Conservation (phyloP, 495 filamentous ascomycete species). For the Penicillium canescens region DNA sequence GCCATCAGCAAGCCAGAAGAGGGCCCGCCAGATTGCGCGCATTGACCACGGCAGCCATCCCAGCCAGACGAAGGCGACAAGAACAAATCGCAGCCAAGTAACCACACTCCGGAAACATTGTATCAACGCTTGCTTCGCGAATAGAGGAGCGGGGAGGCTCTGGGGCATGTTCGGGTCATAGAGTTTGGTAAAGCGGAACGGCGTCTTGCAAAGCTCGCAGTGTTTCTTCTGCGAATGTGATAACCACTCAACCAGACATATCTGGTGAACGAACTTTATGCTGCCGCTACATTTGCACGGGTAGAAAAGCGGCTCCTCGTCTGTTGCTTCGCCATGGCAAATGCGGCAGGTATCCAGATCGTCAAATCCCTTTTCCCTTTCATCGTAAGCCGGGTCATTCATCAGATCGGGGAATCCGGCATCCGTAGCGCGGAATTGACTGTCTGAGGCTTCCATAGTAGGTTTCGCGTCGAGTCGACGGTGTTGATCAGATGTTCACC, state of each 20-base stretch:
- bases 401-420: slow-evolving; percentile 57
- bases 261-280: slow-evolving; percentile 97
- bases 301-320: slow-evolving; percentile 90
- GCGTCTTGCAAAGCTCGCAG: slow-evolving; percentile 98
- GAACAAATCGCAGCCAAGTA: slow-evolving; percentile 71
- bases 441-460: slow-evolving; percentile 29
- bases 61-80: slow-evolving; percentile 88
- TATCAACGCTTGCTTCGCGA: slow-evolving; percentile 69
- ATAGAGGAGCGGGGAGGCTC: slow-evolving; percentile 74
- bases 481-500: slow-evolving; percentile 27
- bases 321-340: slow-evolving; percentile 83
- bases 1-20: slow-evolving; percentile 96
- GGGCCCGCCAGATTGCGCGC: slow-evolving; percentile 82
- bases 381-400: slow-evolving; percentile 62
- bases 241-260: slow-evolving; percentile 97
- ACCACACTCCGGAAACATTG: slow-evolving; percentile 70
- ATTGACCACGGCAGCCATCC: slow-evolving; percentile 87
- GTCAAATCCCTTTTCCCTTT: slow-evolving; percentile 42
- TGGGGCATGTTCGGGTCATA: slow-evolving; percentile 93
- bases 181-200: slow-evolving; percentile 96
- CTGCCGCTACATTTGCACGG: slow-evolving; percentile 98
- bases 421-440: slow-evolving; percentile 16
- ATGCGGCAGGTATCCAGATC: slow-evolving; percentile 86
- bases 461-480: slow-evolving; percentile 20
- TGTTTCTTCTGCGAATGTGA: slow-evolving; percentile 98